Evolutionary conservation across 371 early-diverging fungal genomes (phyloP), one percentile per base, ranked within the genome.

Genomic region (Mortierella polycephala): DNA sequence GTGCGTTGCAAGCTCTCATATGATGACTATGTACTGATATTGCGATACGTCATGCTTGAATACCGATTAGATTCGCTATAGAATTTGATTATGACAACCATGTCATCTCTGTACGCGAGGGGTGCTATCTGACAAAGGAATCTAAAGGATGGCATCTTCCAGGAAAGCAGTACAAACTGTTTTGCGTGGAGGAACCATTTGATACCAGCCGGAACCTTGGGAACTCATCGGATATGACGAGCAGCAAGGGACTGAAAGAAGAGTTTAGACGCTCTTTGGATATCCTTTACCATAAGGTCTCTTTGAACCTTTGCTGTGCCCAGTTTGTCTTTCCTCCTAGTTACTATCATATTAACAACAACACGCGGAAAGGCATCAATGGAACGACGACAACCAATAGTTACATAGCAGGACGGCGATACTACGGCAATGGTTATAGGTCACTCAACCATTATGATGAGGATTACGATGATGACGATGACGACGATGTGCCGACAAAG

Each of bases 141-240:
- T 89, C 91, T 60, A 96, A 96, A 75, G 94, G 91, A 7, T 97
- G 98, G 98, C 85, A 92, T 58, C 47, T 81, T 7, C 89, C 79
- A 61, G 85, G 83, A 56, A 88, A 74, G 63, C 88, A 86, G 52
- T 88, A 86, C 67, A 83, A 87, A 66, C 83, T 91, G 47, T 83
- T 96, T 41, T 94, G 96, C 70, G 90, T 96, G 30, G 96, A 97
- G 73, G 96, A 96, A 80, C 96, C 96, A 7, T 94, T 97, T 75
- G 90, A 92, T 74, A 88, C 90, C 0, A 83, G 88, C 57, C 86
- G 96, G 57, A 97, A 97, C 67, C 85, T 97, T 11, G 96, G 95
- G 0, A 96, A 97, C 64, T 93, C 94, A 12, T 95, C 96, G 1
- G 96, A 96, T 80, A 85, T 82, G 42, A 81, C 86, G 1, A 89